Percentiles rank a stretch among this genome's conserved stretches.
phyloP scores from a whole-genome alignment of 768 basidiomycete species.

The Lactarius sanguifluus region DNA sequence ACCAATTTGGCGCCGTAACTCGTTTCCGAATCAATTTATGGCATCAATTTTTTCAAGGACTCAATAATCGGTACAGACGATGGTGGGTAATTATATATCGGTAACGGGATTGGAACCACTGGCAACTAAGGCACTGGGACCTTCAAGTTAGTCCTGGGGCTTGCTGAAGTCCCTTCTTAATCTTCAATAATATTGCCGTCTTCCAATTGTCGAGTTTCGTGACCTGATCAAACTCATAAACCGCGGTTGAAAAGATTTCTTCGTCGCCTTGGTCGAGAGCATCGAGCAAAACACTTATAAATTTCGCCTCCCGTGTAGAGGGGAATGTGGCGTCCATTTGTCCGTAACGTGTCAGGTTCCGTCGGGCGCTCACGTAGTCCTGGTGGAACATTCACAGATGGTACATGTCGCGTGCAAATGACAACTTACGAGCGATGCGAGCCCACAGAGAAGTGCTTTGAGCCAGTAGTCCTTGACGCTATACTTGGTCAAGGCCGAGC shows the following conservation, averaged over 20 bases:
- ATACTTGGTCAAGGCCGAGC: constrained; percentile 89
- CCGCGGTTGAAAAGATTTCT: constrained; percentile 75
- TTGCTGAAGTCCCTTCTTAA: constrained; percentile 77
- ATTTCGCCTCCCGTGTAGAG: constrained; percentile 91
- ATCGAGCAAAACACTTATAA: constrained; percentile 74
- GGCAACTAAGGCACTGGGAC: neutral
- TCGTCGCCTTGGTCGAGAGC: constrained; percentile 69
- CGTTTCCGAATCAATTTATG: constrained; percentile 2
- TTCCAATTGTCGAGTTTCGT: constrained; percentile 96
- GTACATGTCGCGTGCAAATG: neutral
- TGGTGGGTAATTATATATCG: constrained; percentile 7
- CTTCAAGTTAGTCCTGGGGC: constrained; percentile 42
- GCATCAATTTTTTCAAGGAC: constrained; percentile 2
- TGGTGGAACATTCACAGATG: constrained; percentile 35
- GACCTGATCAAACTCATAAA: constrained; percentile 91
- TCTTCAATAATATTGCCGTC: constrained; percentile 83
- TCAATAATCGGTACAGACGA: constrained; percentile 9
- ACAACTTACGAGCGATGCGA: constrained; percentile 76
- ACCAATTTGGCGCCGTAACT: constrained; percentile 4
- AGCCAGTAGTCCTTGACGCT: constrained; percentile 99
- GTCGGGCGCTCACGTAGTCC: constrained; percentile 82
- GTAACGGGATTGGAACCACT: neutral
- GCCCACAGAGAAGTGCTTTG: constrained; percentile 77
- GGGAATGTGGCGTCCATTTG: constrained; percentile 83
- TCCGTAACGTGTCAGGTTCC: constrained; percentile 74